phyloP scores from a whole-genome alignment of 1,139 yeast genomes.

The Debaryomyces nepalensis region DNA sequence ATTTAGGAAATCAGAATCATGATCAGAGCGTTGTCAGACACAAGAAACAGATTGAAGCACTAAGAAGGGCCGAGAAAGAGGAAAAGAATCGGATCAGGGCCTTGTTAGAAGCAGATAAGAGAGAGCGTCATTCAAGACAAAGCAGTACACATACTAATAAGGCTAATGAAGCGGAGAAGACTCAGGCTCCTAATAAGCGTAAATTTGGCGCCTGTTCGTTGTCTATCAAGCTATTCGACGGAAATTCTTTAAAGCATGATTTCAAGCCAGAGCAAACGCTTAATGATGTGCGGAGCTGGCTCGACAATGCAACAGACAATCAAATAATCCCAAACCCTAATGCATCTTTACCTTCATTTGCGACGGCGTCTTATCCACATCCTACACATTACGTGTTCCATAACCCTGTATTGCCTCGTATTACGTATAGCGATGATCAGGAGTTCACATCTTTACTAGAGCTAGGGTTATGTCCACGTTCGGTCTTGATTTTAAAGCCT shows the following conservation, averaged over 20 bases:
- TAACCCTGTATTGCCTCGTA: constrained; percentile 42
- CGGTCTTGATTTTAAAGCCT: constrained; percentile 69
- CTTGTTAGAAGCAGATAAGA: constrained; percentile 54
- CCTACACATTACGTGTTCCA: constrained; percentile 45
- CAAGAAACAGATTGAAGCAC: constrained; percentile 43
- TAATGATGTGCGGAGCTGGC: constrained; percentile 63
- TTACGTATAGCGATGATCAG: constrained; percentile 51
- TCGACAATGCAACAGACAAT: constrained; percentile 56
- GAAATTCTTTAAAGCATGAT: constrained; percentile 49
- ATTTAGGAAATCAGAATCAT: not conserved
- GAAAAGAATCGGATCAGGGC: constrained; percentile 61
- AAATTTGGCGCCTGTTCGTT: constrained; percentile 39
- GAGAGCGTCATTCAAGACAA: constrained; percentile 39
- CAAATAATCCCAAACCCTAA: constrained; percentile 36
- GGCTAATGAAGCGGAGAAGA: not conserved
- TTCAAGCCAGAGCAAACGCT: constrained; percentile 50
- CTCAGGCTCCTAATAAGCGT: not conserved
- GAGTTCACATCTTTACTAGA: constrained; percentile 53
- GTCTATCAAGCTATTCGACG: constrained; percentile 59
- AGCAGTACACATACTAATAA: not conserved
- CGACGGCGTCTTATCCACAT: constrained; percentile 35
- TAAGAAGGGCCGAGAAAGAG: constrained; percentile 40
- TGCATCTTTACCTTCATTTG: constrained; percentile 42
- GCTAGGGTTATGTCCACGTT: constrained; percentile 64
- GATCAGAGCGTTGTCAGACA: constrained; percentile 32